These are phyloP conservation scores for Pichia exigua DNA, from an alignment of 805 yeast species.

Conservation along the genomic window DNA sequence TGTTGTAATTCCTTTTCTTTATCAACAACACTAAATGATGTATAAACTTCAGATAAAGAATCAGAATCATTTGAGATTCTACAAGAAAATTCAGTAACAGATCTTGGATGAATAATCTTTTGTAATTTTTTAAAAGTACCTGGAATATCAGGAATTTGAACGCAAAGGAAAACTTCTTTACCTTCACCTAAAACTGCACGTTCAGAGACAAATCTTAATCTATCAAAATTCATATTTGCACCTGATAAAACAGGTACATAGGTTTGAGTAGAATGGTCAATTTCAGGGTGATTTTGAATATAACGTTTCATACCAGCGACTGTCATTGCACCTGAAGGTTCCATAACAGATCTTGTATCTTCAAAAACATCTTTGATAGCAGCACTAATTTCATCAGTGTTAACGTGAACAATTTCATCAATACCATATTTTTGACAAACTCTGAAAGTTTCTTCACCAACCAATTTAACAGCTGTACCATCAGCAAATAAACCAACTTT, in stretches of 20 bases:
- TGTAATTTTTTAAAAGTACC: slow-evolving; percentile 83
- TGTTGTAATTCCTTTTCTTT: slow-evolving; percentile 64
- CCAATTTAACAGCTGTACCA: slow-evolving; percentile 89
- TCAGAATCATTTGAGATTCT: slow-evolving; percentile 46
- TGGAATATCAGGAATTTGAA: slow-evolving; percentile 86
- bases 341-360: slow-evolving; percentile 89
- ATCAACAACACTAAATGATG: slow-evolving; percentile 79
- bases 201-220: slow-evolving; percentile 91
- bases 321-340: slow-evolving; percentile 94
- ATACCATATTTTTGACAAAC: slow-evolving; percentile 60
- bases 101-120: slow-evolving; percentile 72
- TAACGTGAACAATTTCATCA: slow-evolving; percentile 69
- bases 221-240: slow-evolving; percentile 97
- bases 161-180: slow-evolving; percentile 84
- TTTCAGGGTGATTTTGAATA: slow-evolving; percentile 57
- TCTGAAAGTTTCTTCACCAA: slow-evolving; percentile 90
- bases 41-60: slow-evolving; percentile 66
- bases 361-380: slow-evolving; percentile 95
- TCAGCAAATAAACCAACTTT: slow-evolving; percentile 97
- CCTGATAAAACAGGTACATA: slow-evolving; percentile 88
- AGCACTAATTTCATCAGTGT: slow-evolving; percentile 77
- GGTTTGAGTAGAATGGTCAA: slow-evolving; percentile 60
- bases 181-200: slow-evolving; percentile 99
- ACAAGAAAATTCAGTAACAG: slow-evolving; percentile 91
- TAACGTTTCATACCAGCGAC: slow-evolving; percentile 93